Percentiles rank a stretch among this genome's conserved stretches.
Evolutionary conservation across 1,139 yeast genomes (phyloP).

Genomic region (Kurtzmaniella quercitrusa): DNA sequence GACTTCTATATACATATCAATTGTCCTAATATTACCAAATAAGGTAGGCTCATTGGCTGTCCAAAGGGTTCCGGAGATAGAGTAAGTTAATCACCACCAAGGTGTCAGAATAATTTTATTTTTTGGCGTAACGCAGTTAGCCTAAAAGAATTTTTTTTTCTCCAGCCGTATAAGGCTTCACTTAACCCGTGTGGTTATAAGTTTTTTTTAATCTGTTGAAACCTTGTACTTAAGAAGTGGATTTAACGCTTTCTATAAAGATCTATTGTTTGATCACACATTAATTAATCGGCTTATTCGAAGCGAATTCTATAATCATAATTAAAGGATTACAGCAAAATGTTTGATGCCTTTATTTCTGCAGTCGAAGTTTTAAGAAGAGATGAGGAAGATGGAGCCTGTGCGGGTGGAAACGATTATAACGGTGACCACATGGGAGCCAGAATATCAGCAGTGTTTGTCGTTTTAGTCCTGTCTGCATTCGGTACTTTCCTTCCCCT

Average conservation of each 20-base stretch:
- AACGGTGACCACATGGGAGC: constrained; percentile 49
- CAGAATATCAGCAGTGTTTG: constrained; percentile 71
- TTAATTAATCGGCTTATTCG: no score
- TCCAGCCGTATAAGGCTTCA: neutral
- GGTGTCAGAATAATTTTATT: neutral
- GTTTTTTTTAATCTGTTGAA: neutral
- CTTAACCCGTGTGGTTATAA: neutral
- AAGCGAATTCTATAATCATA: no score
- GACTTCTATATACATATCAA: no score
- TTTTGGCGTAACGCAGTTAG: no score
- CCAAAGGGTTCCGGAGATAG: neutral
- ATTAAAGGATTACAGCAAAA: neutral
- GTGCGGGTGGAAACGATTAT: constrained; percentile 34
- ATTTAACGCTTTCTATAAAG: no score
- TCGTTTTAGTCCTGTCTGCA: constrained; percentile 54
- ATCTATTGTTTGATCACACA: no score
- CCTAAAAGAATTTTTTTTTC: neutral
- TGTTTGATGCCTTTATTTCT: neutral
- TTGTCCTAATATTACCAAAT: neutral
- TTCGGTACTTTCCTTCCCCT: constrained; percentile 61
- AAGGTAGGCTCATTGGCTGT: neutral
- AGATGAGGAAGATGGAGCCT: constrained; percentile 30
- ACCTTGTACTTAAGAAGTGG: neutral
- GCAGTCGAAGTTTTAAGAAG: neutral
- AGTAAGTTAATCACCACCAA: neutral